Evolutionary conservation across 2,329 filamentous ascomycete genomes (phyloP).

Genomic region (Beauveria pseudobassiana): DNA sequence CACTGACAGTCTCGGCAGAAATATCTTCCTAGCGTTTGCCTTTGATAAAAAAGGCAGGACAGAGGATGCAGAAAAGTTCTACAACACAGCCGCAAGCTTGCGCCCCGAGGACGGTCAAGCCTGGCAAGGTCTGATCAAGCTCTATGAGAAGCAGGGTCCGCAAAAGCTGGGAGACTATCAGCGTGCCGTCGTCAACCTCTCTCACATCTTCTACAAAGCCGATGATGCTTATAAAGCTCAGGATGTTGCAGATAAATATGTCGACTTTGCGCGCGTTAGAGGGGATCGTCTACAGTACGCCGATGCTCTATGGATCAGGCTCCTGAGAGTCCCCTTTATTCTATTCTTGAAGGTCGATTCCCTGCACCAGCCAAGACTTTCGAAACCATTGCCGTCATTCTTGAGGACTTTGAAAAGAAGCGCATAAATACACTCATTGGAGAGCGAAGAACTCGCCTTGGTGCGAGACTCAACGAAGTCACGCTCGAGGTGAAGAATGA

Average conservation of each 20-base stretch:
- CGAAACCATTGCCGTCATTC: conserved; percentile 71
- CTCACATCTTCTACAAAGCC: conserved; percentile 62
- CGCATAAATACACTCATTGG: conserved; percentile 85
- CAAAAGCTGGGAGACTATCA: conserved; percentile 68
- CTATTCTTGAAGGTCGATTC: conserved; percentile 74
- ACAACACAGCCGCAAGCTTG: conserved; percentile 62
- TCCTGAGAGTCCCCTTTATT: conserved; percentile 75
- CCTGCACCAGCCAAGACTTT: conserved; percentile 76
- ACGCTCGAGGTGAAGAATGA: conserved; percentile 83
- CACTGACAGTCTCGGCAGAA: conserved; percentile 33
- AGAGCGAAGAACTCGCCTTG: conserved; percentile 79
- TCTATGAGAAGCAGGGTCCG: conserved; percentile 72
- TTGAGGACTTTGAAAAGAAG: conserved; percentile 80
- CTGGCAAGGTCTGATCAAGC: conserved; percentile 81
- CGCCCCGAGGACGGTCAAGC: conserved; percentile 73
- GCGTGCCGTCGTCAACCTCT: conserved; percentile 63
- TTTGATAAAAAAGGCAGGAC: conserved; percentile 66
- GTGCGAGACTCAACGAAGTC: conserved; percentile 75
- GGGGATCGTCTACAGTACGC: conserved; percentile 69
- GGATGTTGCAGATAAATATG: conserved; percentile 70
- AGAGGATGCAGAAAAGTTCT: conserved; percentile 69
- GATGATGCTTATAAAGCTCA: conserved; percentile 58
- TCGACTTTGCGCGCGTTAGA: conserved; percentile 63
- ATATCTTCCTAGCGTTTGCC: conserved; percentile 82
- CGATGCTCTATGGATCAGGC: conserved; percentile 64